Evolutionary conservation across 2,329 filamentous ascomycete species (phyloP).

Genomic region (Zymoseptoria crescenta): DNA sequence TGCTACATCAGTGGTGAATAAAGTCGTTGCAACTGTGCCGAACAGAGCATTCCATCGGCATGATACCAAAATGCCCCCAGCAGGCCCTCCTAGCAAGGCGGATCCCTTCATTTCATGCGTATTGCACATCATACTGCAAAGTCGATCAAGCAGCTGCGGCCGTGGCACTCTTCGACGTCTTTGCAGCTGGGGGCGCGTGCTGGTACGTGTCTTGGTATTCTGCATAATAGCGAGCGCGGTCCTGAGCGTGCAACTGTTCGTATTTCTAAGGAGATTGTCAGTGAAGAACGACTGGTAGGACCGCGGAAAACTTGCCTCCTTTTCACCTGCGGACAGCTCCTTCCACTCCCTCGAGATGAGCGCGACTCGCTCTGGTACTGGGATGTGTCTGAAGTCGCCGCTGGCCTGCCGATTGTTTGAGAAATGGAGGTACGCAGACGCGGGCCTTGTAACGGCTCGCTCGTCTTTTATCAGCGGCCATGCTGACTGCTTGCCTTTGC

Average conservation of each 20-base stretch:
- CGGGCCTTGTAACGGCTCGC: conserved; percentile 42
- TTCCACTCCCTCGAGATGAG: conserved; percentile 44
- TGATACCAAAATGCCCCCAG: not conserved
- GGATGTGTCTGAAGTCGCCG: conserved; percentile 46
- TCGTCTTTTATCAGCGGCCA: conserved; percentile 45
- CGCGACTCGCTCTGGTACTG: conserved; percentile 32
- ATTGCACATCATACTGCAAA: not conserved
- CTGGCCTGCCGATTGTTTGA: conserved; percentile 35
- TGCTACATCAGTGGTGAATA: not conserved
- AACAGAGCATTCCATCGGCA: not conserved
- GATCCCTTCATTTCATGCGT: too few species aligned
- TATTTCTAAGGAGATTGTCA: conserved; percentile 14
- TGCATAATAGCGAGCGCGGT: conserved; percentile 7
- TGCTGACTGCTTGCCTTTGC: conserved; percentile 5
- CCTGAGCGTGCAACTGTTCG: conserved; percentile 3
- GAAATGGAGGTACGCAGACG: conserved; percentile 39
- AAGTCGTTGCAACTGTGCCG: not conserved
- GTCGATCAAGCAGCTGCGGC: not conserved
- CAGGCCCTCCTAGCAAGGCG: too few species aligned
- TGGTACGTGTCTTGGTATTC: conserved; percentile 10
- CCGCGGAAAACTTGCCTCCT: conserved; percentile 34
- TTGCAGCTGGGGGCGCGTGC: not conserved
- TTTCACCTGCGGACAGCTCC: conserved; percentile 38
- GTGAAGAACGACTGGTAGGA: not conserved
- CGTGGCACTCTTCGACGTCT: not conserved